A percentile compares a stretch with the other conserved stretches of the same genome.
Evolutionary conservation across 1,284 basidiomycete species (phyloP).

Genomic region (Flammula alnicola): DNA sequence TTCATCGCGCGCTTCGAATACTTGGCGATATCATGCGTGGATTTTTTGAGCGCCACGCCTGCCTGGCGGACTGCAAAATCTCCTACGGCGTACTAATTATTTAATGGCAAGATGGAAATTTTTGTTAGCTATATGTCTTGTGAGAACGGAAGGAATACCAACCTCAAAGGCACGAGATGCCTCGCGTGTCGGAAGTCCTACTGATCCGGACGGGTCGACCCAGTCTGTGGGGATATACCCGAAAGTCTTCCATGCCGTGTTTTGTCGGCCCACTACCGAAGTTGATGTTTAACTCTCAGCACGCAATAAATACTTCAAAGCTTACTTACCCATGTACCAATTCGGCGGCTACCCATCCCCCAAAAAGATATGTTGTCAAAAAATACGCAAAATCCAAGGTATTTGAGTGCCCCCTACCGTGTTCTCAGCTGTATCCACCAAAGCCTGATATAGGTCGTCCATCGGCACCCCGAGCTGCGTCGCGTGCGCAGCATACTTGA

Average conservation of each 20-base stretch:
- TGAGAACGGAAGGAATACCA: not conserved
- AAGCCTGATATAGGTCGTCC: constrained; percentile 51
- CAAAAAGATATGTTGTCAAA: constrained; percentile 6
- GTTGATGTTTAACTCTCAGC: not conserved
- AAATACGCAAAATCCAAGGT: not conserved
- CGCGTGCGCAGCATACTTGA: constrained; percentile 46
- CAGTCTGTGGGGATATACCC: constrained; percentile 53
- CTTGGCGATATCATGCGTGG: constrained; percentile 39
- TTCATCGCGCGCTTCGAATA: constrained; percentile 57
- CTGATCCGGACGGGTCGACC: constrained; percentile 50
- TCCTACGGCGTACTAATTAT: constrained; percentile 47
- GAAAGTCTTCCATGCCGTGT: constrained; percentile 54
- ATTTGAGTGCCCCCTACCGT: constrained; percentile 37
- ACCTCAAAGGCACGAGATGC: constrained; percentile 53
- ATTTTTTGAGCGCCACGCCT: constrained; percentile 42
- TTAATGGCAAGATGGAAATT: not conserved
- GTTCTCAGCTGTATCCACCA: constrained; percentile 55
- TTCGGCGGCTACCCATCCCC: constrained; percentile 48
- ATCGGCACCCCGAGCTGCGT: constrained; percentile 44
- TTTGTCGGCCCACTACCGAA: constrained; percentile 47
- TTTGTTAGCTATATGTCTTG: too few relatives aligned
- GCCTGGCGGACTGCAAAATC: constrained; percentile 58
- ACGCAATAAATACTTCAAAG: not conserved
- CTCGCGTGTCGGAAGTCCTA: constrained; percentile 51
- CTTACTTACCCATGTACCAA: constrained; percentile 46